Percentiles rank a stretch among this genome's conserved stretches.
Evolutionary conservation across 225 moss, liverwort and hornwort species (phyloP).

Genomic region (Neckera pumila): DNA sequence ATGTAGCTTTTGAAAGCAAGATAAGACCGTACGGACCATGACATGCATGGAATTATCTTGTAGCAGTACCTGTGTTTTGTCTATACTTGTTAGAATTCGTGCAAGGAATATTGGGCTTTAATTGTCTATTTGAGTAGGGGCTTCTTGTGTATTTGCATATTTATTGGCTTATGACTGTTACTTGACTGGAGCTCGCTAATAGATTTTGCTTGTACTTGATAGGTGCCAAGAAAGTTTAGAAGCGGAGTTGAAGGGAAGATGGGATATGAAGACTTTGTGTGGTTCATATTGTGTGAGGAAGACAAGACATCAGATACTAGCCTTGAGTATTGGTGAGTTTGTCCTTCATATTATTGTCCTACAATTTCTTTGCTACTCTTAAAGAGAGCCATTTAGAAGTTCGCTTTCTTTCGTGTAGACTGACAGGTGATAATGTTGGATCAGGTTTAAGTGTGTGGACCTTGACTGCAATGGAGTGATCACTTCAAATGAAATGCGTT

Average conservation of each 20-base stretch:
- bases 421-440: not conserved
- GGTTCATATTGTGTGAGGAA: conserved; percentile 95
- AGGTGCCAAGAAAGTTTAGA: conserved; percentile 87
- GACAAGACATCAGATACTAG: conserved; percentile 89
- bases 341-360: not conserved
- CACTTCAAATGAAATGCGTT: conserved; percentile 90
- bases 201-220: not conserved
- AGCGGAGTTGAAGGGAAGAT: conserved; percentile 79
- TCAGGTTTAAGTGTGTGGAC: conserved; percentile 97
- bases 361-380: not conserved
- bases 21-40: not conserved
- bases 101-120: not conserved
- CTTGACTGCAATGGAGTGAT: conserved; percentile 85
- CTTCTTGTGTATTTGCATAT: not conserved
- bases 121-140: not conserved
- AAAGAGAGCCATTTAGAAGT: not conserved
- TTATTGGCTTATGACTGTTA: not conserved
- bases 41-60: not conserved
- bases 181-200: not conserved
- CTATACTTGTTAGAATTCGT: not conserved
- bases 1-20: not conserved
- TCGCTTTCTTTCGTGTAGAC: not conserved
- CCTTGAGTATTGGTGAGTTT: conserved; percentile 79
- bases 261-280: conserved; percentile 98
- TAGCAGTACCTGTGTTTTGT: not conserved